phyloP scores from a whole-genome alignment of 2,329 filamentous ascomycete genomes.

The Verticillium klebahnii region DNA sequence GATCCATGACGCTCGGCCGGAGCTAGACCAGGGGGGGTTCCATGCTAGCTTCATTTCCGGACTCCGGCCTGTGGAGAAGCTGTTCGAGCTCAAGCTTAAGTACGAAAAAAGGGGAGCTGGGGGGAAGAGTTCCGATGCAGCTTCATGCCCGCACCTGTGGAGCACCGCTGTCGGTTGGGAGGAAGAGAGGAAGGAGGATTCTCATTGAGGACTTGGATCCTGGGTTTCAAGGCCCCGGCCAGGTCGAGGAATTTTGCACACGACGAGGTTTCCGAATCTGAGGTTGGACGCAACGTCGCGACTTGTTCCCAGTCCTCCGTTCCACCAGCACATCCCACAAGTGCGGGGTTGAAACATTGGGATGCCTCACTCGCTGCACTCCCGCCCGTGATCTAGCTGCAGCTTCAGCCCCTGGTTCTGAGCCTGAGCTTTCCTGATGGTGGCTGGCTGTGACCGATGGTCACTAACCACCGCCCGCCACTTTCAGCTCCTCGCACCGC shows the following conservation, averaged over 20 bases:
- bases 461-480: neutral
- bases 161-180: neutral
- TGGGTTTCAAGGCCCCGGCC: neutral
- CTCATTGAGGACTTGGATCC: neutral
- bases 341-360: neutral
- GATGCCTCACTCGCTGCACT: neutral
- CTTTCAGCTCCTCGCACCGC: neutral
- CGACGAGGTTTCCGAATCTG: neutral
- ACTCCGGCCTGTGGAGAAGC: neutral
- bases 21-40: neutral
- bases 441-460: neutral
- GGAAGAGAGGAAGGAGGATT: neutral
- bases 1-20: constrained; percentile 1
- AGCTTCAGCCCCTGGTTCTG: neutral
- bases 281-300: neutral
- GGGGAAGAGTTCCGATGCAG: neutral
- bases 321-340: neutral
- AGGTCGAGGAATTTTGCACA: neutral
- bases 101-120: neutral
- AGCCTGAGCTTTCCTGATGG: neutral
- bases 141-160: neutral
- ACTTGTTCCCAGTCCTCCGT: neutral
- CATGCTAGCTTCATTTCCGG: neutral
- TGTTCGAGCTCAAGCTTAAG: neutral
- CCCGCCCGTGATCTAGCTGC: neutral